Percentiles rank a stretch among this genome's conserved stretches.
Conservation (phyloP, 768 basidiomycete genomes). For the Pholiota microspora region DNA sequence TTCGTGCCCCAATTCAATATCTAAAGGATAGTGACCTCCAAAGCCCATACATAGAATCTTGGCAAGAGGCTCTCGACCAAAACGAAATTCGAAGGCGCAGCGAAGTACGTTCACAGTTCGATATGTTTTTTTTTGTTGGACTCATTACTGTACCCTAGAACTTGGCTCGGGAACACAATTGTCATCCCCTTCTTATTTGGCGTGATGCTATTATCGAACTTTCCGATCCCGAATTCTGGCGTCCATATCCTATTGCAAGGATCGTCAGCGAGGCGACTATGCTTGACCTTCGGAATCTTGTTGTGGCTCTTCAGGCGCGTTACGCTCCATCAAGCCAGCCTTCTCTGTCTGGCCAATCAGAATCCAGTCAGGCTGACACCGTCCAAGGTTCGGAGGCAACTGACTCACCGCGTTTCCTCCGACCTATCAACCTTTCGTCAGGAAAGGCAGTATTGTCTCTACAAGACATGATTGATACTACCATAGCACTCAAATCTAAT, state of each 20-base stretch:
- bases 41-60: slow-evolving; percentile 65
- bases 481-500: slow-evolving; percentile 71
- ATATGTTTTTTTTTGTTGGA: neutral
- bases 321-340: slow-evolving; percentile 17
- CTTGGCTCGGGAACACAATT: slow-evolving; percentile 66
- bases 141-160: slow-evolving; percentile 36
- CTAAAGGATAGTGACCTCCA: slow-evolving; percentile 47
- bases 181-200: slow-evolving; percentile 73
- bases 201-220: slow-evolving; percentile 65
- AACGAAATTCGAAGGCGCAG: slow-evolving; percentile 68
- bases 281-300: slow-evolving; percentile 60
- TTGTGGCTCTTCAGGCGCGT: slow-evolving; percentile 44
- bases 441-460: slow-evolving; percentile 52
- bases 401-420: slow-evolving; percentile 24
- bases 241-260: slow-evolving; percentile 54
- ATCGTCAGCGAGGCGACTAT: slow-evolving; percentile 69
- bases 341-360: too few relatives aligned
- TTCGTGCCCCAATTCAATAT: slow-evolving; percentile 67
- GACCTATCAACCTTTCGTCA: slow-evolving; percentile 34
- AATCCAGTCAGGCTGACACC: slow-evolving; percentile 3
- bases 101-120: slow-evolving; percentile 48
- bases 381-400: neutral
- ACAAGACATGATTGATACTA: slow-evolving; percentile 73
- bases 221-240: slow-evolving; percentile 64
- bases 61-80: slow-evolving; percentile 70